Conservation (phyloP, 2,329 filamentous ascomycete species). For the Ascosphaera aggregata region DNA sequence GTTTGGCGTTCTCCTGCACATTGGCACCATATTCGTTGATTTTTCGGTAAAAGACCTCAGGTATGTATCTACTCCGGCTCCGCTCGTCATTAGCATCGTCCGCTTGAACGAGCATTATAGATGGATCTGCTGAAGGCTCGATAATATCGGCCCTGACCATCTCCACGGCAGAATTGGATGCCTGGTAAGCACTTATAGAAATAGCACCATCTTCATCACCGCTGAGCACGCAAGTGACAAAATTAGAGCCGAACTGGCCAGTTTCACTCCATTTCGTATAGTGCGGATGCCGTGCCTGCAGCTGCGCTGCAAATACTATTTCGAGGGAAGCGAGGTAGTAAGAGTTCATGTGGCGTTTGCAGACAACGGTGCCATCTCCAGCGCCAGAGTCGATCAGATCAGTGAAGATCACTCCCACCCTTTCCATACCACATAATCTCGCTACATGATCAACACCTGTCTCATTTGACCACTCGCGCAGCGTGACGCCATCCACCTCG, state of each 20-base stretch:
- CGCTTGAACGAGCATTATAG: slow-evolving; percentile 79
- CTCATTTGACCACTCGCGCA: slow-evolving; percentile 70
- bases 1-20: slow-evolving; percentile 93
- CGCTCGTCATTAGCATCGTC: slow-evolving; percentile 57
- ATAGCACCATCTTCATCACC: slow-evolving; percentile 80
- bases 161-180: slow-evolving; percentile 84
- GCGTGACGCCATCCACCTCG: slow-evolving; percentile 68
- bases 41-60: slow-evolving; percentile 85
- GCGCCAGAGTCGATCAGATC: slow-evolving; percentile 65
- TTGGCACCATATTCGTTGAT: slow-evolving; percentile 95
- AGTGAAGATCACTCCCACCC: slow-evolving; percentile 83
- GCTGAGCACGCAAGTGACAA: slow-evolving; percentile 90
- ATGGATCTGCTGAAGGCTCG: slow-evolving; percentile 81
- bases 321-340: slow-evolving; percentile 88
- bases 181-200: slow-evolving; percentile 75
- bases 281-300: slow-evolving; percentile 75
- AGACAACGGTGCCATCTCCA: slow-evolving; percentile 68
- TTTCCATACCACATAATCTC: slow-evolving; percentile 59
- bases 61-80: slow-evolving; percentile 65
- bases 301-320: slow-evolving; percentile 64
- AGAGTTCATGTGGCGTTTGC: slow-evolving; percentile 87
- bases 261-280: slow-evolving; percentile 94
- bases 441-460: slow-evolving; percentile 61
- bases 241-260: slow-evolving; percentile 81
- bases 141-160: slow-evolving; percentile 93